A percentile compares a stretch with the other conserved stretches of the same genome.
Evolutionary conservation across 2,329 filamentous ascomycete species (phyloP).

Genomic region (Falciphora oryzae): DNA sequence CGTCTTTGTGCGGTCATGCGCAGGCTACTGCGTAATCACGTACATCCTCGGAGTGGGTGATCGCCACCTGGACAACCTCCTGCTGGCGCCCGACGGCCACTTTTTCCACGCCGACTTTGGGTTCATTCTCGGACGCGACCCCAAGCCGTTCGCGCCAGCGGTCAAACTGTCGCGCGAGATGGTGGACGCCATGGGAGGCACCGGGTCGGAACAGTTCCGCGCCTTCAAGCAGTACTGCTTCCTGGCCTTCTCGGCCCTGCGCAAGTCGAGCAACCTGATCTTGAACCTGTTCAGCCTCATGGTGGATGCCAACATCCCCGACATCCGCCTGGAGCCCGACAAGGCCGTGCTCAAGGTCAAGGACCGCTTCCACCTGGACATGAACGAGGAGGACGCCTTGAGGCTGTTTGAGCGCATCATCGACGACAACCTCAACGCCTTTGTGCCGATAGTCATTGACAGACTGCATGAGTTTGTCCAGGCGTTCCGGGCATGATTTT

Average conservation of each 20-base stretch:
- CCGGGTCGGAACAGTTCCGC: slow-evolving; percentile 71
- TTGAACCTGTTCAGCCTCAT: slow-evolving; percentile 94
- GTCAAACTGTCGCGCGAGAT: slow-evolving; percentile 98
- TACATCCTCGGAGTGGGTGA: slow-evolving; percentile 96
- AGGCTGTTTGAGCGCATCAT: slow-evolving; percentile 83
- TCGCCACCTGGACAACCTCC: slow-evolving; percentile 89
- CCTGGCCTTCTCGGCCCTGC: slow-evolving; percentile 83
- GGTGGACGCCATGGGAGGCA: slow-evolving; percentile 96
- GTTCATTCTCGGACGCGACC: slow-evolving; percentile 93
- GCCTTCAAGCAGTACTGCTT: slow-evolving; percentile 96
- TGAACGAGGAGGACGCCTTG: slow-evolving; percentile 88
- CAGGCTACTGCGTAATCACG: slow-evolving; percentile 97
- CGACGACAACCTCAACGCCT: slow-evolving; percentile 81
- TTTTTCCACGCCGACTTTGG: slow-evolving; percentile 99
- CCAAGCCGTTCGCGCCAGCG: slow-evolving; percentile 92
- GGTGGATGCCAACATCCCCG: slow-evolving; percentile 95
- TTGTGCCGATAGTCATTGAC: slow-evolving; percentile 92
- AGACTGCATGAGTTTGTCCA: slow-evolving; percentile 91
- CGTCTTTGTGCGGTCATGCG: slow-evolving; percentile 91
- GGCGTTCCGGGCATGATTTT: slow-evolving; percentile 65
- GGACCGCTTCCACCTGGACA: slow-evolving; percentile 87
- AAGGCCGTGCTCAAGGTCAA: slow-evolving; percentile 93
- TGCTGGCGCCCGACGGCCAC: slow-evolving; percentile 82
- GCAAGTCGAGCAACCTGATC: slow-evolving; percentile 86
- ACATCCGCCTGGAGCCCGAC: slow-evolving; percentile 86